A percentile compares a stretch with the other conserved stretches of the same genome.
These are phyloP conservation scores for Tympanopsis confertula DNA, from an alignment of 2,329 filamentous ascomycete species.

Conservation along the genomic window DNA sequence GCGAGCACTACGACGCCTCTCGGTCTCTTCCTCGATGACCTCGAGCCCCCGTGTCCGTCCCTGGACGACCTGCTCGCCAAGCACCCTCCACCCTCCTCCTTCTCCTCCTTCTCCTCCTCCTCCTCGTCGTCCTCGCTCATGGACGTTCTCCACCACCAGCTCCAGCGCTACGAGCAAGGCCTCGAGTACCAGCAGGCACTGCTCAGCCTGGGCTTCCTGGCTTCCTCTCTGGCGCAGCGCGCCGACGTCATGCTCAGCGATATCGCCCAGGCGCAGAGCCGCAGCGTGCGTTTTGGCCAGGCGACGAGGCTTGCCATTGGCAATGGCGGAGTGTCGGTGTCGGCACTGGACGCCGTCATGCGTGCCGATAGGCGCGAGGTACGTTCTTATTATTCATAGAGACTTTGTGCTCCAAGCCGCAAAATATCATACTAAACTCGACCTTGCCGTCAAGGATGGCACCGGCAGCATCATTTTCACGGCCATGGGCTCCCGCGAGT, in stretches of 20 bases:
- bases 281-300: constrained; percentile 56
- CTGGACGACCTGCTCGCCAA: constrained; percentile 32
- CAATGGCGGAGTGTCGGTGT: constrained; percentile 30
- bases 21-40: constrained; percentile 44
- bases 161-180: constrained; percentile 31
- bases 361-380: constrained; percentile 27
- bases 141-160: constrained; percentile 19
- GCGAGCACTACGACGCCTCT: too few relatives aligned
- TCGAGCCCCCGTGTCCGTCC: too few relatives aligned
- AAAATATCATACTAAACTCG: too few relatives aligned
- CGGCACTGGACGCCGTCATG: constrained; percentile 47
- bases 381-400: too few relatives aligned
- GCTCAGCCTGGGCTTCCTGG: constrained; percentile 52
- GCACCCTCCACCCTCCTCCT: constrained; percentile 8
- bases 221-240: constrained; percentile 42
- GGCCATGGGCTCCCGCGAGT: constrained; percentile 25
- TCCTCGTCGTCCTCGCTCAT: not conserved
- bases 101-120: too few relatives aligned
- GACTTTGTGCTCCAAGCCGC: too few relatives aligned
- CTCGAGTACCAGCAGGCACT: constrained; percentile 36
- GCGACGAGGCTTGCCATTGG: constrained; percentile 32
- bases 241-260: constrained; percentile 51
- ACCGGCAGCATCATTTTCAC: constrained; percentile 24
- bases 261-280: constrained; percentile 58
- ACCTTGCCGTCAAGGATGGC: too few relatives aligned